Conservation (phyloP, 345 rosid genomes). For the Gossypium sturtianum region DNA sequence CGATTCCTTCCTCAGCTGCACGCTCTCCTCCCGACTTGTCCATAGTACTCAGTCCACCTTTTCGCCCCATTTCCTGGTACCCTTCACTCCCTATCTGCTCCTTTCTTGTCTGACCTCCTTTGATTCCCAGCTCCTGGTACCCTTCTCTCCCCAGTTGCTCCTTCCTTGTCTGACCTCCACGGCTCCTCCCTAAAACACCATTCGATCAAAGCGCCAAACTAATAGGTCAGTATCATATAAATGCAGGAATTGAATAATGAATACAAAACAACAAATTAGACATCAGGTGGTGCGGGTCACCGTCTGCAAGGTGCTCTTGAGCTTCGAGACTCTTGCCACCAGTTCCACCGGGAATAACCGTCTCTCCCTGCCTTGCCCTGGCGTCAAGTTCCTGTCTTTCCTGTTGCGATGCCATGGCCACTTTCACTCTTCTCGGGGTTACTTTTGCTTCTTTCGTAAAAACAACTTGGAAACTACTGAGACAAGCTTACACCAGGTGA, state of each 20-base stretch:
- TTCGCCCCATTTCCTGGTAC: constrained; percentile 67
- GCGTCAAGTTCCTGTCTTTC: constrained; percentile 55
- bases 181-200: constrained; percentile 33
- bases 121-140: constrained; percentile 47
- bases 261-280: not conserved
- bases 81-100: constrained; percentile 71
- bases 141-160: constrained; percentile 56
- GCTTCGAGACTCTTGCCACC: constrained; percentile 91
- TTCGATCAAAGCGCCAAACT: not conserved
- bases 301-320: constrained; percentile 82
- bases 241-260: not conserved
- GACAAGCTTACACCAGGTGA: not conserved
- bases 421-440: not conserved
- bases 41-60: constrained; percentile 56
- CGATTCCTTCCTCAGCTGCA: constrained; percentile 52
- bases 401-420: constrained; percentile 40
- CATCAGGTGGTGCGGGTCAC: constrained; percentile 8
- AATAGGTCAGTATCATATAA: not conserved
- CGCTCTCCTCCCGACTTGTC: constrained; percentile 61
- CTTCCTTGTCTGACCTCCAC: constrained; percentile 49
- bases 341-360: constrained; percentile 74
- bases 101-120: constrained; percentile 63
- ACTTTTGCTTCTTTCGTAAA: not conserved
- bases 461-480: not conserved
- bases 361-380: constrained; percentile 66